These are phyloP conservation scores for Gnomoniopsis sp. DNA, from an alignment of 2,329 filamentous ascomycete genomes.

Conservation along the genomic window DNA sequence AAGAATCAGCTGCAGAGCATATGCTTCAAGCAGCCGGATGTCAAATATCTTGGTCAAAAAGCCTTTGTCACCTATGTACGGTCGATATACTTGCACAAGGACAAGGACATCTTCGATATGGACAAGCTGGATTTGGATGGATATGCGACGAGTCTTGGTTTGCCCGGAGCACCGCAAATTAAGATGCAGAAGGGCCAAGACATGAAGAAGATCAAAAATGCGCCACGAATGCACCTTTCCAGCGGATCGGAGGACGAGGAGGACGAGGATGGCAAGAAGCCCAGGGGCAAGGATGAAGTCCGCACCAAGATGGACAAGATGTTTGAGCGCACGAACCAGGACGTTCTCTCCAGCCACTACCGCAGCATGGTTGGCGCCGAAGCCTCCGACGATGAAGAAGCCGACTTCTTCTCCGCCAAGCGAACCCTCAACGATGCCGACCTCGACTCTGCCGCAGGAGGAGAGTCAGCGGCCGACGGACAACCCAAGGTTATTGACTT, in stretches of 20 bases:
- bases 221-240: conserved; percentile 64
- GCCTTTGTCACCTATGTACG: conserved; percentile 89
- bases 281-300: conserved; percentile 67
- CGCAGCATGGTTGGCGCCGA: conserved; percentile 68
- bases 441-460: conserved; percentile 47
- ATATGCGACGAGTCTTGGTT: conserved; percentile 78
- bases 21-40: conserved; percentile 89
- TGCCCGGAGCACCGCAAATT: conserved; percentile 89
- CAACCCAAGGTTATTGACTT: conserved; percentile 61
- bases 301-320: conserved; percentile 96
- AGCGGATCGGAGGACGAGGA: conserved; percentile 59
- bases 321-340: conserved; percentile 96
- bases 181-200: conserved; percentile 91
- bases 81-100: conserved; percentile 81
- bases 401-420: conserved; percentile 84
- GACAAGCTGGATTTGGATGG: conserved; percentile 80
- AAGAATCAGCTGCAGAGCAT: conserved; percentile 84
- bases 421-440: conserved; percentile 74
- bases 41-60: conserved; percentile 95
- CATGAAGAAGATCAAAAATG: conserved; percentile 83
- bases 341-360: conserved; percentile 92
- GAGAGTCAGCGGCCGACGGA: conserved; percentile 35
- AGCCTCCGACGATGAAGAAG: conserved; percentile 51
- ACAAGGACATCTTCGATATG: conserved; percentile 88
- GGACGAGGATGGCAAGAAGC: conserved; percentile 42